phyloP scores from a whole-genome alignment of 768 basidiomycete genomes.

The Tubosaeta sp. region DNA sequence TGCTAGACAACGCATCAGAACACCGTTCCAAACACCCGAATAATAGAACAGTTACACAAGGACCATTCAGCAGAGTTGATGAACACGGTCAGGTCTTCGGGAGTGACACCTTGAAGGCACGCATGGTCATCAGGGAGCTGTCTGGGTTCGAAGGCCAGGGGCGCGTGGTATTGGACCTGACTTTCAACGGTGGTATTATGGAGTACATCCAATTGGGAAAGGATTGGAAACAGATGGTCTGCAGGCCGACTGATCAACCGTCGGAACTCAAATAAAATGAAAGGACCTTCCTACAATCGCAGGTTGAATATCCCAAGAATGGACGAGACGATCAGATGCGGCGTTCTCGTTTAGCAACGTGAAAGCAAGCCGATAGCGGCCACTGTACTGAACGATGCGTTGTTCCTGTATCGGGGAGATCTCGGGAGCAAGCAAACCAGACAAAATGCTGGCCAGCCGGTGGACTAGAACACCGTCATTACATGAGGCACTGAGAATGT shows the following conservation, averaged over 20 bases:
- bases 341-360: conserved; percentile 90
- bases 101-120: conserved; percentile 54
- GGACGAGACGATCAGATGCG: conserved; percentile 52
- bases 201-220: conserved; percentile 54
- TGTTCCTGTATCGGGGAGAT: conserved; percentile 48
- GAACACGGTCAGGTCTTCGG: conserved; percentile 87
- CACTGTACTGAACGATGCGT: conserved; percentile 69
- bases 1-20: conserved; percentile 43
- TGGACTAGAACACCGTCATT: conserved; percentile 25
- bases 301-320: conserved; percentile 68
- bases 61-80: conserved; percentile 97
- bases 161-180: conserved; percentile 90
- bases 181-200: conserved; percentile 95
- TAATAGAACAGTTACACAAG: conserved; percentile 53
- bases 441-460: conserved; percentile 37
- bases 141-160: conserved; percentile 73
- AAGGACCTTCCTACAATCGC: conserved; percentile 57
- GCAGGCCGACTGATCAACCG: conserved; percentile 11
- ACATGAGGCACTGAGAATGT: conserved; percentile 9
- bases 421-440: conserved; percentile 38
- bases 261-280: conserved; percentile 13
- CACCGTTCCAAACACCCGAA: not conserved
- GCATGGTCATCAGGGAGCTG: conserved; percentile 30
- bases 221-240: conserved; percentile 71
- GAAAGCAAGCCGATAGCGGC: conserved; percentile 84